Base-by-base conservation (phyloP, 768 basidiomycete species). In the Saitozyma sp. region DNA sequence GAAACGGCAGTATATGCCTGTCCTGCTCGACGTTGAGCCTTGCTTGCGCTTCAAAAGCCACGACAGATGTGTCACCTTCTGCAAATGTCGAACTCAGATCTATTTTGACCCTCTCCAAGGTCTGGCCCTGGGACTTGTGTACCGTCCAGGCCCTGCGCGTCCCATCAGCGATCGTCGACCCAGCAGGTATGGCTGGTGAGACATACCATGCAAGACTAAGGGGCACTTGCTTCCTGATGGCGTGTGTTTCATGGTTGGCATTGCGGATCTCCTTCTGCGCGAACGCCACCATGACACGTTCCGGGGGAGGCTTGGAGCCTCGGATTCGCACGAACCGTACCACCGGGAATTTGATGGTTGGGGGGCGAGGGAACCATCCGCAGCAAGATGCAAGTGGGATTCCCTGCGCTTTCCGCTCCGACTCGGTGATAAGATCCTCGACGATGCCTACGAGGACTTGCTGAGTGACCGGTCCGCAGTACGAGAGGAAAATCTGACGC, bases 41-140 rank as follows among this genome's bases (percentile, higher is more conserved):
- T 29, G 5, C 2, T 5, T 29, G 2, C 29, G 29, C 5, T 29
- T 29, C 29, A 29, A 29, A 29, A 29, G 29, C 29, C 29, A 29
- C 29, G 29, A 29, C 5, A 29, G 29, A 29, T 29, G 29, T 29
- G 29, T 10, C 69, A 77, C 80, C 61, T 78, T 77, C 64, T 75
- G 59, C 94, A 74, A 98, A 98, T 7, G 95, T 88, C 73, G 86
- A 87, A 17, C 85, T 86, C 38, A 97, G 82, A 74, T 97, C 93
- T 48, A 97, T 91, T 75, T 89, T 92, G 64, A 97, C 93, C 37
- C 91, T 86, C 40, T 92, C 89, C 10, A 98, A 82, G 0, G 95
- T 73, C 51, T 71, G 71, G 39, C 74, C 74, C 60, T 75, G 68
- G 39, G 60, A 55, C n/a, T 72, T 70, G 50, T 64, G 61, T n/a